Evolutionary conservation across 2,329 filamentous ascomycete species (phyloP).

Genomic region (Pseudogymnoascus sp.): DNA sequence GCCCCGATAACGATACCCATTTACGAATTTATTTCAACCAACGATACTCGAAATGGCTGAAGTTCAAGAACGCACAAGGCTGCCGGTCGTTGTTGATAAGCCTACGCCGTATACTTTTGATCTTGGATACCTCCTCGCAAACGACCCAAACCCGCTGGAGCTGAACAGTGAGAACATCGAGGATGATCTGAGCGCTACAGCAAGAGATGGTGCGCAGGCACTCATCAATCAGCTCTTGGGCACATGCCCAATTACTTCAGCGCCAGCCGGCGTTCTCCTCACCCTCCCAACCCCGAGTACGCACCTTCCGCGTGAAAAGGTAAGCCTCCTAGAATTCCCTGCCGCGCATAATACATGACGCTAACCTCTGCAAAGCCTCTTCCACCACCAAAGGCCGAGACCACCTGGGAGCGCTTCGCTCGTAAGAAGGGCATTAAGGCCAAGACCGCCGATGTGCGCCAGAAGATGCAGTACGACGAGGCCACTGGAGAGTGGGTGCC

Average conservation of each 20-base stretch:
- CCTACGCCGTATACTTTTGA: constrained; percentile 89
- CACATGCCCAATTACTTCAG: constrained; percentile 70
- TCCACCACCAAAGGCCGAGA: constrained; percentile 70
- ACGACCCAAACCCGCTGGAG: constrained; percentile 76
- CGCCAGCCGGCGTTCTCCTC: constrained; percentile 63
- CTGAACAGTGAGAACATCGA: constrained; percentile 50
- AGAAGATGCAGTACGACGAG: constrained; percentile 79
- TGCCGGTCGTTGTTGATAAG: constrained; percentile 63
- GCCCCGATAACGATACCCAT: constrained; percentile 2
- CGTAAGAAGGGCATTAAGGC: constrained; percentile 93
- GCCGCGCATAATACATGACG: neutral
- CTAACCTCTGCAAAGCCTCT: constrained; percentile 43
- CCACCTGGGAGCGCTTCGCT: constrained; percentile 94
- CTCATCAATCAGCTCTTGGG: constrained; percentile 92
- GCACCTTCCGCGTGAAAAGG: constrained; percentile 77
- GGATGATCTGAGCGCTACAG: constrained; percentile 59
- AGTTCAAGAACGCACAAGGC: constrained; percentile 22
- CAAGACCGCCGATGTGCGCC: constrained; percentile 69
- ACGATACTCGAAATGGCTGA: constrained; percentile 7
- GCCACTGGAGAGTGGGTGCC: constrained; percentile 79
- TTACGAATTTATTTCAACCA: neutral
- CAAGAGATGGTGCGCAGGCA: constrained; percentile 83
- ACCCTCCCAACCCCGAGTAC: constrained; percentile 64
- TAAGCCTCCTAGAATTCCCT: constrained; percentile 11
- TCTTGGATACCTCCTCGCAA: constrained; percentile 75